phyloP scores from a whole-genome alignment of 73 alveolate genomes.

The Breviolum minutum region DNA sequence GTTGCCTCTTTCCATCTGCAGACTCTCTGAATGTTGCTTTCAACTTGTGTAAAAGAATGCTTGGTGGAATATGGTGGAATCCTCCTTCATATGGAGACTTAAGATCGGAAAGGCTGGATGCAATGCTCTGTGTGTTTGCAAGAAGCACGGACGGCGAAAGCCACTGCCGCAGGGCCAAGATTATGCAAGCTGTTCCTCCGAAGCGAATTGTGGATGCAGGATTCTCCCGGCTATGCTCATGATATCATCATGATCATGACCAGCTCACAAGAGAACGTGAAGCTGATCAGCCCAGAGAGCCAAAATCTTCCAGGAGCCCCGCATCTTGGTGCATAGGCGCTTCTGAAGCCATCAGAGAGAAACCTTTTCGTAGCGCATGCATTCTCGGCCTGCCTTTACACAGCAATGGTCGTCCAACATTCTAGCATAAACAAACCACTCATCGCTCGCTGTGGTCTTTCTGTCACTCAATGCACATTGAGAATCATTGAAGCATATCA shows the following conservation, averaged over 20 bases:
- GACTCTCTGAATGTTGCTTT: too few relatives aligned
- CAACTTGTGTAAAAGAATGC: too few relatives aligned
- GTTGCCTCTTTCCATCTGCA: background rate
- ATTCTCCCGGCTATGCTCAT: constrained; percentile 26
- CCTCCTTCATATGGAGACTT: too few relatives aligned
- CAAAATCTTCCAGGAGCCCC: constrained; percentile 4
- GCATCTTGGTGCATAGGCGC: constrained; percentile 22
- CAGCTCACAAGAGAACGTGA: too few relatives aligned
- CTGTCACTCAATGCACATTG: too few relatives aligned
- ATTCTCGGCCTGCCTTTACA: constrained; percentile 15
- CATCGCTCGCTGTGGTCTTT: too few relatives aligned
- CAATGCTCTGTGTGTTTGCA: too few relatives aligned
- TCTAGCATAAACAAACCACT: background rate
- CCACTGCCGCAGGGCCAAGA: constrained; percentile 57
- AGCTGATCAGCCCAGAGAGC: background rate
- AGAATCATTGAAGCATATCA: too few relatives aligned
- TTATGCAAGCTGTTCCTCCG: background rate
- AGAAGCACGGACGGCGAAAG: background rate
- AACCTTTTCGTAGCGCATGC: background rate
- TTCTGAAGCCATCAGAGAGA: constrained; percentile 51
- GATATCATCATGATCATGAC: background rate
- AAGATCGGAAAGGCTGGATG: too few relatives aligned
- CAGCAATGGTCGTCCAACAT: constrained; percentile 34
- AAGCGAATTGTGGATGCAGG: constrained; percentile 27
- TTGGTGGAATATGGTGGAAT: too few relatives aligned